Base-by-base conservation (phyloP, 805 yeast species). In the Maudiozyma turicensis region DNA sequence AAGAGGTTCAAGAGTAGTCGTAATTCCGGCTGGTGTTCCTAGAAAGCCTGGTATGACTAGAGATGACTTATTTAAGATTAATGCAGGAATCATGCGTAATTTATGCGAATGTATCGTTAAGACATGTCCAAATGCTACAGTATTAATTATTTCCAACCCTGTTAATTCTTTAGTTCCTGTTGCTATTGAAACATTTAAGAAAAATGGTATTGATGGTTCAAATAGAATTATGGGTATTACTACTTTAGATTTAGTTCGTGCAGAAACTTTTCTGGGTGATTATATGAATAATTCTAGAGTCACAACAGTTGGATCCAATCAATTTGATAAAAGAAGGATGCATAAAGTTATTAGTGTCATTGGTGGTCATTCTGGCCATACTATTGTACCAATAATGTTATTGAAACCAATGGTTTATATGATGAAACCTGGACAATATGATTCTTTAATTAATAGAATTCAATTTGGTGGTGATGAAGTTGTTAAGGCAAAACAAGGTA, bases 31-130 rank as follows among this genome's bases (percentile, higher is more conserved):
- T 49, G 97, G 97, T 76, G 93, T 90, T 51, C 97, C 95, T 75
- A 86, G 95, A 81, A 90, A 89, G 76, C 97, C 97, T 58, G 97
- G 97, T 70, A 90, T 90, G 97, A 87, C 96, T 65, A 85, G 97
- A 77, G 97, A 90, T 69, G 97, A 90, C 68, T 77, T 90, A 63
- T 90, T 90, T 82, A 84, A 87, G 76, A 89, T 95, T 75, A 90
- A 90, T 66, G 97, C 97, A 48, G 83, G 93, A 47, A 90, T 90
- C 69, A 96, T 90, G 54, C 82, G 93, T 68, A 95, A 86, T 70
- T 77, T 90, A 70, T 95, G 95, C 68, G 76, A 82, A 72, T 84
- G 88, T 48, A 80, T 80, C 60, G 95, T 93, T 53, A 86, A 84
- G 56, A 66, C 75, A 69, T 77, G 86, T 58, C 96, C 96, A 64